Conservation (phyloP, 345 rosid species). For the Pistacia atlantica region DNA sequence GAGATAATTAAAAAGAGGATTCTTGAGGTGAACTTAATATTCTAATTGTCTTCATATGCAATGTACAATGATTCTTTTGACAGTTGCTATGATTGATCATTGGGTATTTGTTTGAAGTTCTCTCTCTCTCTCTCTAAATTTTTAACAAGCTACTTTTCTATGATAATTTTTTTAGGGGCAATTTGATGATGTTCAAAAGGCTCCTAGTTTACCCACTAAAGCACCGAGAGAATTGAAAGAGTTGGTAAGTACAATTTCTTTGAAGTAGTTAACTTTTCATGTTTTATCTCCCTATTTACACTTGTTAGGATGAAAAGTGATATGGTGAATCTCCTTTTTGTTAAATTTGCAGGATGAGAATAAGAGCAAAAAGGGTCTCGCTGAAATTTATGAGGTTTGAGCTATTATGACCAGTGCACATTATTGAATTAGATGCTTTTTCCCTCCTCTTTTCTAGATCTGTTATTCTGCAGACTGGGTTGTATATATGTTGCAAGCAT, state of each 20-base stretch:
- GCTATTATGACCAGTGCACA: not conserved
- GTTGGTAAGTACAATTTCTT: conserved; percentile 48
- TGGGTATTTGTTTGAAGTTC: not conserved
- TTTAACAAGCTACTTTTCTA: conserved; percentile 1
- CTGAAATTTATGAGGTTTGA: conserved; percentile 96
- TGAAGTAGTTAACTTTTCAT: not conserved
- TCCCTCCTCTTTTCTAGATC: not conserved
- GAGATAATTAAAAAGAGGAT: conserved; percentile 80
- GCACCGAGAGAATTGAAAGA: conserved; percentile 72
- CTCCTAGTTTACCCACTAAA: conserved; percentile 53
- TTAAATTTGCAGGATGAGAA: conserved; percentile 72
- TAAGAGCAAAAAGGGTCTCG: conserved; percentile 95
- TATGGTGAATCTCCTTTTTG: conserved; percentile 4
- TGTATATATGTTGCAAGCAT: conserved; percentile 1
- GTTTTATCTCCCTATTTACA: not conserved
- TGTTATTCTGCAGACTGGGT: not conserved
- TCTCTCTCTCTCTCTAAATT: not conserved
- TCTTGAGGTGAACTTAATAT: conserved; percentile 52
- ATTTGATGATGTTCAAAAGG: conserved; percentile 70
- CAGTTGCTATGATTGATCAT: not conserved
- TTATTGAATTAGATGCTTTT: not conserved
- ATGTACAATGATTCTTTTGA: not conserved
- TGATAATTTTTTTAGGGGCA: conserved; percentile 50
- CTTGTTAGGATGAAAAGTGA: not conserved
- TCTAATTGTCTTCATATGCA: too few relatives aligned